Percentiles rank a stretch among this genome's conserved stretches.
Conservation (phyloP, 1,284 basidiomycete genomes). For the Amylostereum chailletii region DNA sequence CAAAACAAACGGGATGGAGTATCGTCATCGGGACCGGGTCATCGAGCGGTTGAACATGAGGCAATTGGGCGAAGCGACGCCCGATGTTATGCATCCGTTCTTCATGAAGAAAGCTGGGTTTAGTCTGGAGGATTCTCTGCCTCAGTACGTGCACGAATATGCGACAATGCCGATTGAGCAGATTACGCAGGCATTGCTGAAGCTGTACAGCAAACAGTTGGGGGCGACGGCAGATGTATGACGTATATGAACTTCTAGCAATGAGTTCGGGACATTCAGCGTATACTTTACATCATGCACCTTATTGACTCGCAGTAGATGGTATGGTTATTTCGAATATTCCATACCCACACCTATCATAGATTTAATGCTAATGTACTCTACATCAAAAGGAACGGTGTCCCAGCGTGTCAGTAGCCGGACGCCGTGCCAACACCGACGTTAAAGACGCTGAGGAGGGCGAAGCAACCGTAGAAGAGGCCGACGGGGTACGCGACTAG, state of each 20-base stretch:
- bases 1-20: constrained; percentile 30
- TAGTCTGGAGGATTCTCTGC: constrained; percentile 72
- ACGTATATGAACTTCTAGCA: too few species aligned
- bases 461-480: constrained; percentile 88
- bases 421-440: constrained; percentile 25
- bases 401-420: too few species aligned
- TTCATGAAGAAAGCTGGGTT: constrained; percentile 80
- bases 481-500: constrained; percentile 93
- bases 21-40: constrained; percentile 42
- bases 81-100: constrained; percentile 81
- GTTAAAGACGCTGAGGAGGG: constrained; percentile 78
- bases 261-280: too few species aligned
- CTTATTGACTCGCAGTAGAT: too few species aligned
- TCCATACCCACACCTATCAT: too few species aligned
- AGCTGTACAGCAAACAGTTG: constrained; percentile 75
- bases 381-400: too few species aligned
- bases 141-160: constrained; percentile 82
- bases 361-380: too few species aligned
- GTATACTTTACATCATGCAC: too few species aligned
- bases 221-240: constrained; percentile 13
- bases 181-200: constrained; percentile 76
- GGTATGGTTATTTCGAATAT: too few species aligned
- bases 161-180: constrained; percentile 77
- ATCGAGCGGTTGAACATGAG: constrained; percentile 75
- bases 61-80: constrained; percentile 80